Evolutionary conservation across 371 early-diverging fungal species (phyloP), one percentile per base, ranked within the genome.

Genomic region (Mucor plumbeus): DNA sequence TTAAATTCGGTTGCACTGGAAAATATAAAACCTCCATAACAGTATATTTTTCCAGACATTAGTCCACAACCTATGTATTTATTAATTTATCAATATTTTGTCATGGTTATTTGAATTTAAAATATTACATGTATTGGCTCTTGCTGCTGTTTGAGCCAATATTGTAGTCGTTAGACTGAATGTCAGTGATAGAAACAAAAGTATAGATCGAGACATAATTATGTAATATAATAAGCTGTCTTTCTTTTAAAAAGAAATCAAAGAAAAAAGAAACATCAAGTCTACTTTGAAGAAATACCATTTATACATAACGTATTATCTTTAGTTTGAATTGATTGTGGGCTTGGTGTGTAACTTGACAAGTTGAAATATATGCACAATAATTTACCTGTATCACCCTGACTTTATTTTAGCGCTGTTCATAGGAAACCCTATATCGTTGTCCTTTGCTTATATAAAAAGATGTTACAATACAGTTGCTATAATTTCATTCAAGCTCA

Each of bases 31-130:
- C 62, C 62, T 35, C 47, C 47, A 36, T 48, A 62, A 50, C 62
- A 62, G 11, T 36, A 62, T 1, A 62, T 19, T 21, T 62, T 62
- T 15, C 62, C 62, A n/a, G 19, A 44, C 36, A 62, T 31, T 7
- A 48, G 21, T 8, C 62, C 62, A 50, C 62, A 62, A n/a, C 48
- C 62, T 62, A 34, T 1, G 1, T 7, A 11, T 38, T 38, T 9
- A 7, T 7, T 38, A 5, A 26, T 4, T 9, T 4, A 38, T 38
- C 5, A 38, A 5, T 11, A 7, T 38, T 3, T 11, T 38, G 38
- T 4, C 38, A 9, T 38, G 38, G 11, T 38, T 38, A 7, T 38
- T 38, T 2, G 3, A 21, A 0, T 1, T 1, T 53, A 31, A 9
- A 38, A 38, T 4, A 26, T 53, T 53, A 53, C 53, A 53, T 53